These are phyloP conservation scores for Rhododendron ferrugineum DNA, from an alignment of 148 eudicot species.

Conservation along the genomic window DNA sequence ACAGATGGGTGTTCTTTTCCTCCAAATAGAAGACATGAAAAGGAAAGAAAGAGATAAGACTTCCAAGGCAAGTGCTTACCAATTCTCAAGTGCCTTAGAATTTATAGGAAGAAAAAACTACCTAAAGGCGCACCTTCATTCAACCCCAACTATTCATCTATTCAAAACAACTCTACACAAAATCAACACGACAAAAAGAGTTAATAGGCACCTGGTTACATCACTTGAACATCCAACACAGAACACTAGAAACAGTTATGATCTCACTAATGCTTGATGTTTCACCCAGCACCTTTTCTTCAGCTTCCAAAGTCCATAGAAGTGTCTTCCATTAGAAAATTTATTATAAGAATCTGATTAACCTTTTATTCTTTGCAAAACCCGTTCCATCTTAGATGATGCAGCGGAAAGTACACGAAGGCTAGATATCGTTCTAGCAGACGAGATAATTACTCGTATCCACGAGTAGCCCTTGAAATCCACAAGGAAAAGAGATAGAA, in stretches of 20 bases:
- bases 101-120: not conserved
- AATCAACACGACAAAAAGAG: not conserved
- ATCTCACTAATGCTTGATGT: not conserved
- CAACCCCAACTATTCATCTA: not conserved
- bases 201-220: not conserved
- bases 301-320: not conserved
- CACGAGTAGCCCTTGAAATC: too few relatives aligned
- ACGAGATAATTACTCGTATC: too few relatives aligned
- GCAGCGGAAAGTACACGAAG: too few relatives aligned
- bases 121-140: not conserved
- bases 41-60: not conserved
- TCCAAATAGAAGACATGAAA: not conserved
- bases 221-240: not conserved
- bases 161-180: not conserved
- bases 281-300: constrained; percentile 1
- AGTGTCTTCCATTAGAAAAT: not conserved
- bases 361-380: not conserved
- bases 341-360: not conserved
- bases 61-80: not conserved
- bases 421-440: too few relatives aligned
- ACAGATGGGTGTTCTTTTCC: not conserved
- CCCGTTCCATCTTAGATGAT: not conserved
- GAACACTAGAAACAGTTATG: not conserved
- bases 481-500: too few relatives aligned
- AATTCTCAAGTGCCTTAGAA: not conserved